Evolutionary conservation across 2,329 filamentous ascomycete genomes (phyloP).

Genomic region (Aspergillus niger): DNA sequence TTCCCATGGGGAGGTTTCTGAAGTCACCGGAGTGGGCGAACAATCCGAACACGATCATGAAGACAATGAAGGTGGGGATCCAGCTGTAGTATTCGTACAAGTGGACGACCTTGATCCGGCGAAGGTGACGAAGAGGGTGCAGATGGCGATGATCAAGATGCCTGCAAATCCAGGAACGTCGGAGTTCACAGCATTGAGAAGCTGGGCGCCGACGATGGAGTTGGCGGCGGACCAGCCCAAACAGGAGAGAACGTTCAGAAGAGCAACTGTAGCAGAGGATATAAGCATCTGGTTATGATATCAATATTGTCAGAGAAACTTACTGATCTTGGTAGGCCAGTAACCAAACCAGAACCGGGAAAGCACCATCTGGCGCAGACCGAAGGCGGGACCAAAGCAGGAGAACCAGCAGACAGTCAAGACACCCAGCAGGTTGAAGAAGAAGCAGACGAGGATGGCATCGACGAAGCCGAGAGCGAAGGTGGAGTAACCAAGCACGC

Average conservation of each 20-base stretch:
- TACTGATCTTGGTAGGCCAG: slow-evolving; percentile 68
- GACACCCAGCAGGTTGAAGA: slow-evolving; percentile 74
- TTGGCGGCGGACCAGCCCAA: slow-evolving; percentile 78
- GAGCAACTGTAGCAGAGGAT: slow-evolving; percentile 54
- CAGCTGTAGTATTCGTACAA: slow-evolving; percentile 74
- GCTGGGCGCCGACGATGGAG: slow-evolving; percentile 75
- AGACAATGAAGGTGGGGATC: slow-evolving; percentile 72
- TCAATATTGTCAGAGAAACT: slow-evolving; percentile 27
- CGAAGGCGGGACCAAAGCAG: slow-evolving; percentile 72
- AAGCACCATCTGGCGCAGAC: slow-evolving; percentile 78
- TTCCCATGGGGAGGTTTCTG: slow-evolving; percentile 60
- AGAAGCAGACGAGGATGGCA: slow-evolving; percentile 69
- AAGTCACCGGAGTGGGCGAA: slow-evolving; percentile 70
- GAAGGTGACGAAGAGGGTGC: slow-evolving; percentile 69
- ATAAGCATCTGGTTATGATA: neutral
- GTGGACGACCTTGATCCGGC: slow-evolving; percentile 75
- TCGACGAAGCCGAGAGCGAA: slow-evolving; percentile 74
- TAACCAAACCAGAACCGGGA: slow-evolving; percentile 76
- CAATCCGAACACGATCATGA: slow-evolving; percentile 68
- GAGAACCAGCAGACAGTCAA: slow-evolving; percentile 75
- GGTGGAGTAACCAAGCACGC: slow-evolving; percentile 66
- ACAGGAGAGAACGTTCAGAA: slow-evolving; percentile 71
- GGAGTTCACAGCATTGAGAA: slow-evolving; percentile 71
- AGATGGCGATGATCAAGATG: slow-evolving; percentile 70
- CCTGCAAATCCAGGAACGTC: slow-evolving; percentile 72